phyloP scores from a whole-genome alignment of 768 basidiomycete genomes.

The Saitozyma sp. region DNA sequence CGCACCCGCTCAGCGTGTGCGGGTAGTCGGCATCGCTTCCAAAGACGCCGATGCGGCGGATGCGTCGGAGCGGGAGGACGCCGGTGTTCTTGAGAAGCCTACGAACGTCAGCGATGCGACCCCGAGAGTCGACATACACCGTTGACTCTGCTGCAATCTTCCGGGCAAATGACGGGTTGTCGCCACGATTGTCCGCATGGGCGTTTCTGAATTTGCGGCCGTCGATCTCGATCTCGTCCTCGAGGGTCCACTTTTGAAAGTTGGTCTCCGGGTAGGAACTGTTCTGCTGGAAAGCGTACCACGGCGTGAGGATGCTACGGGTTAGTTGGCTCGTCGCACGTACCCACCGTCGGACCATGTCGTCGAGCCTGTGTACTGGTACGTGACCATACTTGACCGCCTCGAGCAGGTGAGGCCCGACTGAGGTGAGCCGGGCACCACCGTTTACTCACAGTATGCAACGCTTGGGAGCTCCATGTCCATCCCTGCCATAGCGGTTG shows the following conservation, averaged over 20 bases:
- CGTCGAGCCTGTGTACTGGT: slow-evolving; percentile 35
- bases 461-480: slow-evolving; percentile 46
- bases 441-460: slow-evolving; percentile 29
- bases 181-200: slow-evolving; percentile 61
- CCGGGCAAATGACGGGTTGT: slow-evolving; percentile 58
- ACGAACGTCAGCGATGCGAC: background rate
- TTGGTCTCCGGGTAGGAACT: slow-evolving; percentile 65
- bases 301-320: slow-evolving; percentile 54
- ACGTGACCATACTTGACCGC: slow-evolving; percentile 40
- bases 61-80: slow-evolving; percentile 30
- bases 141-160: slow-evolving; percentile 45
- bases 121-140: slow-evolving; percentile 24
- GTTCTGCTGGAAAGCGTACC: slow-evolving; percentile 60
- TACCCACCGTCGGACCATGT: slow-evolving; percentile 42
- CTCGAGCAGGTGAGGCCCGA: slow-evolving; percentile 26
- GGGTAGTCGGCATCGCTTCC: slow-evolving; percentile 60
- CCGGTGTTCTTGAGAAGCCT: slow-evolving; percentile 48
- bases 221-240: slow-evolving; percentile 19
- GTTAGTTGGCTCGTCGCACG: background rate
- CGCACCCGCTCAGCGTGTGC: slow-evolving; percentile 36
- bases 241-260: slow-evolving; percentile 41
- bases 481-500: slow-evolving; percentile 37
- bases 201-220: slow-evolving; percentile 29
- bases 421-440: slow-evolving; percentile 8
- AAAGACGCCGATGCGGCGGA: slow-evolving; percentile 59